Percentiles rank a stretch among this genome's conserved stretches.
These are phyloP conservation scores for Xylaria acuta DNA, from an alignment of 495 filamentous ascomycete species.

Conservation along the genomic window DNA sequence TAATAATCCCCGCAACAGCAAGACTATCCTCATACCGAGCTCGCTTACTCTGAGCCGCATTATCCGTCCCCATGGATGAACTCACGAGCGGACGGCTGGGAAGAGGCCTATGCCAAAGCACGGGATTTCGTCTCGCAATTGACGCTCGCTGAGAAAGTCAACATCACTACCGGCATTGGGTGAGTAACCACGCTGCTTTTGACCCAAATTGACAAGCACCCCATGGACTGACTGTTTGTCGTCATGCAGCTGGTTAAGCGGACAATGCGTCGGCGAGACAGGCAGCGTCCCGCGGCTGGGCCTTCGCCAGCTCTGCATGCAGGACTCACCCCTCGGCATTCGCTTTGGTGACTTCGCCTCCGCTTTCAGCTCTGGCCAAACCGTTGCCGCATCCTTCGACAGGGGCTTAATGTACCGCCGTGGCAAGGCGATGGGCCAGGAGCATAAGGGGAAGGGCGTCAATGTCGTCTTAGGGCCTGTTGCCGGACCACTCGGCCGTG, in stretches of 20 bases:
- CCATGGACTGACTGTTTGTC: constrained; percentile 30
- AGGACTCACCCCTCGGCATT: constrained; percentile 88
- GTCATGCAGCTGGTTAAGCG: constrained; percentile 68
- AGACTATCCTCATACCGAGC: constrained; percentile 14
- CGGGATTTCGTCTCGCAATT: constrained; percentile 80
- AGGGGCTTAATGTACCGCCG: constrained; percentile 72
- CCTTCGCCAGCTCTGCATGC: constrained; percentile 81
- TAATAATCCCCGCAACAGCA: neutral
- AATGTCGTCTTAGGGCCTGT: constrained; percentile 90
- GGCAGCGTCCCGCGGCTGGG: constrained; percentile 77
- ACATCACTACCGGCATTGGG: constrained; percentile 86
- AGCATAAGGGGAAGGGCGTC: constrained; percentile 82
- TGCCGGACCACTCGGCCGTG: constrained; percentile 80
- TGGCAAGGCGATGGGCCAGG: constrained; percentile 79
- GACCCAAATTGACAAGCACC: neutral
- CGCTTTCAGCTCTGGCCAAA: constrained; percentile 82
- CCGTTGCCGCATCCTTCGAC: constrained; percentile 80
- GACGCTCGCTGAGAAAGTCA: constrained; percentile 90
- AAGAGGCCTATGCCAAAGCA: constrained; percentile 77
- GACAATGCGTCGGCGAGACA: constrained; percentile 80
- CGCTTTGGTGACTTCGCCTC: constrained; percentile 78
- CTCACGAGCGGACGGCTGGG: constrained; percentile 73
- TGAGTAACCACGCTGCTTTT: constrained; percentile 43
- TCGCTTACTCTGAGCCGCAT: constrained; percentile 58
- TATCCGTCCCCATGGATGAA: constrained; percentile 89